These are phyloP conservation scores for Zelopaecilomyces penicillatus DNA, from an alignment of 2,329 filamentous ascomycete species.

Conservation along the genomic window DNA sequence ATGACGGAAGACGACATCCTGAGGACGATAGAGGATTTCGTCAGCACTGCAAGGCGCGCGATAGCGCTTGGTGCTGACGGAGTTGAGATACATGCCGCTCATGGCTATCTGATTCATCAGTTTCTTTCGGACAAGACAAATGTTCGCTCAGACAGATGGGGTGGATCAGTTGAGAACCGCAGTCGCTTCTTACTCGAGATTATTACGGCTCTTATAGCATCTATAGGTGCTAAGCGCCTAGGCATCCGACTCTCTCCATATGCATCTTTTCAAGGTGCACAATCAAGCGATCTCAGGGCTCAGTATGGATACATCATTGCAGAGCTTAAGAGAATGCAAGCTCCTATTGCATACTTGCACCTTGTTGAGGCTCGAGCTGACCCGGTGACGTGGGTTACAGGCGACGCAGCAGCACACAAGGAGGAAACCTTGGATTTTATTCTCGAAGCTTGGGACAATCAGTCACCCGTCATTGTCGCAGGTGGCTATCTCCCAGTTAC, in stretches of 20 bases:
- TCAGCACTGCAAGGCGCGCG: conserved; percentile 42
- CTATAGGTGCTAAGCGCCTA: not conserved
- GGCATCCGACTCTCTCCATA: not conserved
- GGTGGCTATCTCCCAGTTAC: conserved; percentile 17
- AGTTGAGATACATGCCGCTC: conserved; percentile 40
- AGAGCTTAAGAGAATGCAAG: too few relatives aligned
- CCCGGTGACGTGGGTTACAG: not conserved
- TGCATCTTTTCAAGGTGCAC: not conserved
- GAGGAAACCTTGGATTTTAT: not conserved
- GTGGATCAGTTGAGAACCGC: conserved; percentile 41
- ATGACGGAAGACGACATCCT: conserved; percentile 59
- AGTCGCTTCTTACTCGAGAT: conserved; percentile 39
- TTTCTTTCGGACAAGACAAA: conserved; percentile 44
- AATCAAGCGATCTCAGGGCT: not conserved
- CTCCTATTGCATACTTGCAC: not conserved
- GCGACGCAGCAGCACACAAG: too few relatives aligned
- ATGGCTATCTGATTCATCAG: conserved; percentile 52
- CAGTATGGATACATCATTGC: not conserved
- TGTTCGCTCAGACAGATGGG: conserved; percentile 40
- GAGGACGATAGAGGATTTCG: conserved; percentile 49
- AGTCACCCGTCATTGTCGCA: conserved; percentile 18
- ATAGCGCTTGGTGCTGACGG: conserved; percentile 42
- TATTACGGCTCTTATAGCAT: conserved; percentile 26
- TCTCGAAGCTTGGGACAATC: not conserved
- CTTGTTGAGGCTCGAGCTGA: conserved; percentile 1